Conservation (phyloP, 139 green algal genomes). For the Eudorina sp. region DNA sequence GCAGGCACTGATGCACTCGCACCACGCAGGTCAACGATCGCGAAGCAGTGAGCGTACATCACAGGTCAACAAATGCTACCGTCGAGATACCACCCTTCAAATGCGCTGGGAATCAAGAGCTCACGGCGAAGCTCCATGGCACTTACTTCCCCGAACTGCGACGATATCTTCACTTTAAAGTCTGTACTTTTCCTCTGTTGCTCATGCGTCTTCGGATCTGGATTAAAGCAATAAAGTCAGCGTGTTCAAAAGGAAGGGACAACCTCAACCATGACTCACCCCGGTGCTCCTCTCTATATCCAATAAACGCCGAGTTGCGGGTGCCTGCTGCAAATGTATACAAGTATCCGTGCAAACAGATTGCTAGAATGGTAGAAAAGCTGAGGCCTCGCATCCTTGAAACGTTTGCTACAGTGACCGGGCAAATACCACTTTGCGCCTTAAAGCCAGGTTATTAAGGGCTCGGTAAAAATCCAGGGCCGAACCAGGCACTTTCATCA, state of each 20-base stretch:
- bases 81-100: too few relatives aligned
- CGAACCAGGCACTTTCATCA: too few relatives aligned
- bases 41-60: too few relatives aligned
- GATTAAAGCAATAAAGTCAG: neutral
- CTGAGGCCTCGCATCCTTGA: neutral
- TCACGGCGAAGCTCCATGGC: neutral
- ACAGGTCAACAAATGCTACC: too few relatives aligned
- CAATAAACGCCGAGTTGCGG: slow-evolving; percentile 24
- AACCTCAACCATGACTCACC: slow-evolving; percentile 23
- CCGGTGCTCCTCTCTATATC: slow-evolving; percentile 13
- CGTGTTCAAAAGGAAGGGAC: too few relatives aligned
- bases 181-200: neutral
- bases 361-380: neutral
- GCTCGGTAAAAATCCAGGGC: too few relatives aligned
- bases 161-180: slow-evolving; percentile 23
- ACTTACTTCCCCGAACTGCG: slow-evolving; percentile 16
- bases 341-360: neutral
- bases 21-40: too few relatives aligned
- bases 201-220: neutral
- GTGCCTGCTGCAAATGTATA: neutral
- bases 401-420: neutral
- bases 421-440: neutral
- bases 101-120: too few relatives aligned
- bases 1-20: too few relatives aligned
- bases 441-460: too few relatives aligned